Percentiles rank a stretch among this genome's conserved stretches.
Conservation (phyloP, 2,329 filamentous ascomycete genomes). For the Colletotrichum viniferum region DNA sequence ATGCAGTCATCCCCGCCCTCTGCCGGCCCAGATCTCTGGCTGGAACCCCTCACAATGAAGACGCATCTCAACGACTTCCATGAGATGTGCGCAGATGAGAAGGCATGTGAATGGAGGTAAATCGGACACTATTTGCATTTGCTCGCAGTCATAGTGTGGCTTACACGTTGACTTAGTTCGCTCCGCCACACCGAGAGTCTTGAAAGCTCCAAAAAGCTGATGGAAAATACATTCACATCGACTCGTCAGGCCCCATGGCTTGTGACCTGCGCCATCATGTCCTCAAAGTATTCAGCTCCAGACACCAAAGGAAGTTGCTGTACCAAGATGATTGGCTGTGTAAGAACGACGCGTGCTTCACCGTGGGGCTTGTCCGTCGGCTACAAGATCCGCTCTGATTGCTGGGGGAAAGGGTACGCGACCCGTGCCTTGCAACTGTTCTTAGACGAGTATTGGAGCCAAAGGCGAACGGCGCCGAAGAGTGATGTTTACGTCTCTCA, state of each 20-base stretch:
- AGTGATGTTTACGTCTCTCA: not conserved
- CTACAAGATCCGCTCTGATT: slow-evolving; percentile 1
- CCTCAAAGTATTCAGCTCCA: not conserved
- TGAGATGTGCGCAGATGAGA: not conserved
- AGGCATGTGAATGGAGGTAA: slow-evolving; percentile 1
- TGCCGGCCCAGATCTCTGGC: not conserved
- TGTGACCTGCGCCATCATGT: not conserved
- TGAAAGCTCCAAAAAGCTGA: not conserved
- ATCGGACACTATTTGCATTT: not conserved
- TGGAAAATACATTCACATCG: not conserved
- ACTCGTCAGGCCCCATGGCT: not conserved
- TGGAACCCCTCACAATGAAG: not conserved
- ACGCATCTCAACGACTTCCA: not conserved
- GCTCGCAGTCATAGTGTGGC: not conserved
- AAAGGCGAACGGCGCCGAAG: not conserved
- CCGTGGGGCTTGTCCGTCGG: not conserved
- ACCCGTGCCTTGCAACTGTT: not conserved
- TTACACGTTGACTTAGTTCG: not conserved
- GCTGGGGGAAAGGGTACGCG: not conserved
- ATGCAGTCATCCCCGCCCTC: not conserved
- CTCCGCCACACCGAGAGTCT: not conserved
- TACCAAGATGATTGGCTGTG: not conserved
- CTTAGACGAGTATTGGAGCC: not conserved
- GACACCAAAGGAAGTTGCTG: not conserved
- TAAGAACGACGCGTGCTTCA: not conserved